Evolutionary conservation across 176 grass and related monocot genomes (phyloP).

Genomic region (Zea mays): Zm-B73-REFERENCE-NAM-5.0 NC_050103.1:148117001-148117500

Average conservation of each 20-base stretch:
- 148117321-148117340: slow-evolving; percentile 81
- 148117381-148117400: slow-evolving; percentile 93
- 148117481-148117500: slow-evolving; percentile 75
- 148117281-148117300: slow-evolving; percentile 73
- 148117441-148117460: slow-evolving; percentile 38
- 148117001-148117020: not conserved
- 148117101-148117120: not conserved
- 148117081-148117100: not conserved
- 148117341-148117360: slow-evolving; percentile 58
- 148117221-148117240: slow-evolving; percentile 23
- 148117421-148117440: slow-evolving; percentile 21
- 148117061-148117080: not conserved
- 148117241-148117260: slow-evolving; percentile 36
- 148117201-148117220: slow-evolving; percentile 13
- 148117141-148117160: slow-evolving; percentile 8
- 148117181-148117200: slow-evolving; percentile 23
- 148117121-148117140: not conserved
- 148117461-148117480: slow-evolving; percentile 82
- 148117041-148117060: not conserved
- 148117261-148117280: slow-evolving; percentile 70
- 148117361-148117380: slow-evolving; percentile 62
- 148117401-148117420: slow-evolving; percentile 24
- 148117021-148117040: not conserved
- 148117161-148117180: slow-evolving; percentile 4
- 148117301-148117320: slow-evolving; percentile 84